phyloP scores from a whole-genome alignment of 192 early-diverging fungal genomes.

The Geranomyces variabilis region DNA sequence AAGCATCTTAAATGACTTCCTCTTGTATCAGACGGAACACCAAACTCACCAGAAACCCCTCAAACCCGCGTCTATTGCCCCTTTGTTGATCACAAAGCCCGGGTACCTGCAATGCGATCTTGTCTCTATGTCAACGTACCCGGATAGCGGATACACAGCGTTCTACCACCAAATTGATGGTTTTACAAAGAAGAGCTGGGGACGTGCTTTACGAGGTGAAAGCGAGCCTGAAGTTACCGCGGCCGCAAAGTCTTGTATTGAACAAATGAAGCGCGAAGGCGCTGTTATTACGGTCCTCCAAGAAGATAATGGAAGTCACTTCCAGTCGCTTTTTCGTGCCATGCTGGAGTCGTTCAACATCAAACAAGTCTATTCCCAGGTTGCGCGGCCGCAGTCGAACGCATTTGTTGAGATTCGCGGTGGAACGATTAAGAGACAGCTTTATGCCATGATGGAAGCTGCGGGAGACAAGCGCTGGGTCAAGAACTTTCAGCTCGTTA shows the following conservation, averaged over 20 bases:
- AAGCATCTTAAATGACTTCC: constrained; percentile 24
- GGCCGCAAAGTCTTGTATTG: constrained; percentile 1
- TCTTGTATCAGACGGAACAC: constrained; percentile 7
- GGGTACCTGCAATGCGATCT: constrained; percentile 13
- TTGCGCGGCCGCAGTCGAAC: not conserved
- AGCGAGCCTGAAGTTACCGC: constrained; percentile 1
- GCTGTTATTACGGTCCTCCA: not conserved
- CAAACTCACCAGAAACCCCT: constrained; percentile 22
- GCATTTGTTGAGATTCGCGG: constrained; percentile 10
- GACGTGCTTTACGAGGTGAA: constrained; percentile 3
- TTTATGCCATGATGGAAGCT: constrained; percentile 10
- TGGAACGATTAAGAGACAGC: constrained; percentile 1
- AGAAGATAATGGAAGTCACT: not conserved
- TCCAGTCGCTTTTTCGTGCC: constrained; percentile 3
- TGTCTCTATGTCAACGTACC: not conserved
- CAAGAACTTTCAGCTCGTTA: constrained; percentile 1
- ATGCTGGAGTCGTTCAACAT: constrained; percentile 1
- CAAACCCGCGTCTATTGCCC: constrained; percentile 9
- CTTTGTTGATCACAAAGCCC: constrained; percentile 5
- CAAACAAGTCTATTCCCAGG: not conserved
- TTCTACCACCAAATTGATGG: constrained; percentile 17
- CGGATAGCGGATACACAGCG: not conserved
- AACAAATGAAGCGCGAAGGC: constrained; percentile 7
- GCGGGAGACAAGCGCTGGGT: constrained; percentile 16
- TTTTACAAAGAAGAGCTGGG: constrained; percentile 15